phyloP scores from a whole-genome alignment of 805 yeast species.

The Cyberlindnera maclurae region DNA sequence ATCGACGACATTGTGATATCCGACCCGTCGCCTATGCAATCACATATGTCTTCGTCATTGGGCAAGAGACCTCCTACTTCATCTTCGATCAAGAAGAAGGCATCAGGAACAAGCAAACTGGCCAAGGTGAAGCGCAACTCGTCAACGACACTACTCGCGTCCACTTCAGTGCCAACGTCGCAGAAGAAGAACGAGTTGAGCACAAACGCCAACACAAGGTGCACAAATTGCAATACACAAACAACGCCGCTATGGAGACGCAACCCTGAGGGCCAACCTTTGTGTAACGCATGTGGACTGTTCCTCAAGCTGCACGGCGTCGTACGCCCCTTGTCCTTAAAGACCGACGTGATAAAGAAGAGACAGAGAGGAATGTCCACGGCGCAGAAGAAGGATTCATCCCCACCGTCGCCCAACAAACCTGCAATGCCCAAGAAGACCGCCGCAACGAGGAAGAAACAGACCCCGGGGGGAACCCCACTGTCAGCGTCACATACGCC shows the following conservation, averaged over 20 bases:
- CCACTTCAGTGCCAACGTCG: not conserved
- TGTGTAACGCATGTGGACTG: conserved; percentile 95
- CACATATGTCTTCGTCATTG: conserved; percentile 15
- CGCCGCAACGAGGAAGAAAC: conserved; percentile 5
- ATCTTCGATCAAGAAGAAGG: conserved; percentile 21
- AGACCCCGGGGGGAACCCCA: not conserved
- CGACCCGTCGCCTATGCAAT: conserved; percentile 4
- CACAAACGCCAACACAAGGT: conserved; percentile 27
- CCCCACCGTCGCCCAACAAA: conserved; percentile 18
- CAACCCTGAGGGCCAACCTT: conserved; percentile 84
- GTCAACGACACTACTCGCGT: conserved; percentile 16
- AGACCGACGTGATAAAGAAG: conserved; percentile 88
- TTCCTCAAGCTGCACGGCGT: conserved; percentile 93
- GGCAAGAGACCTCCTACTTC: conserved; percentile 18
- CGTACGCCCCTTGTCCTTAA: conserved; percentile 82
- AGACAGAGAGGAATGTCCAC: conserved; percentile 56
- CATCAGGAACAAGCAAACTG: conserved; percentile 12
- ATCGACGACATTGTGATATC: conserved; percentile 10
- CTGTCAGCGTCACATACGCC: conserved; percentile 1
- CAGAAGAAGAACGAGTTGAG: conserved; percentile 5
- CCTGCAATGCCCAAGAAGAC: conserved; percentile 4
- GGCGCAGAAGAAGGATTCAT: conserved; percentile 16
- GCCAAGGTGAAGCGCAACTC: conserved; percentile 17
- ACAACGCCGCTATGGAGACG: conserved; percentile 96
- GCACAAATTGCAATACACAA: conserved; percentile 86